Base-by-base conservation (phyloP, 1,284 basidiomycete genomes). In the Neolentinus lepideus region DNA sequence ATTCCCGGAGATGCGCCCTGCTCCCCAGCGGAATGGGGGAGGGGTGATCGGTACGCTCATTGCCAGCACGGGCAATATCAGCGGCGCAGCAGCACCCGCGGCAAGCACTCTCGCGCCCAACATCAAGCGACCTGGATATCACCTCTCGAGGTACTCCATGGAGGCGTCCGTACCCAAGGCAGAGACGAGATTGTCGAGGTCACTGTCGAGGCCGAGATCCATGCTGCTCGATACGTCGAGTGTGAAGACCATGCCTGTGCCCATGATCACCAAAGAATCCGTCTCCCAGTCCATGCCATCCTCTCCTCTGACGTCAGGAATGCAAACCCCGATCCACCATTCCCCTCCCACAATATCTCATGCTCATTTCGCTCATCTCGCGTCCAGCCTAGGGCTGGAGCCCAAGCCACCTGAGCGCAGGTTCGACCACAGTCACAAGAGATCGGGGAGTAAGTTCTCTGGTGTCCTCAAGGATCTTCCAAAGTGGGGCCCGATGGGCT, bases 1-100 rank as follows among this genome's bases (percentile, higher is more conserved):
- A 3, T 50, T 50, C 24, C 21, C 16, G 3, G 47, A 2, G 64
- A 65, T 14, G 4, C 64, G 73, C 12, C 85, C 82, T 2, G 71
- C 78, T 36, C 73, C 75, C 2, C 75, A 81, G 9, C 70, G 77
- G 50, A 81, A 73, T 56, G 78, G 74, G 6, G 88, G 77, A 0
- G 88, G 89, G 3, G 87, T 88, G 0, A 81, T 90, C 62, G 89
- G 87, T 11, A 80, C 85, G 6, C 76, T 92, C 48, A 83, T 92
- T 43, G 82, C 87, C 24, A 84, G 81, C 58, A 85, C 89, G 0
- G 85, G 83, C 1, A 86, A 85, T 59, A 69, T 85, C 29, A 72
- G 72, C 11, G 84, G 83, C 24, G 74, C 74, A 1, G 85, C 84
- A 2, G 78, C 84, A 0, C 87, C 87, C 0, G 62, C 67, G 2